Evolutionary conservation across 352 stramenopile genomes (phyloP).

Genomic region (Phytophthora aleatoria): DNA sequence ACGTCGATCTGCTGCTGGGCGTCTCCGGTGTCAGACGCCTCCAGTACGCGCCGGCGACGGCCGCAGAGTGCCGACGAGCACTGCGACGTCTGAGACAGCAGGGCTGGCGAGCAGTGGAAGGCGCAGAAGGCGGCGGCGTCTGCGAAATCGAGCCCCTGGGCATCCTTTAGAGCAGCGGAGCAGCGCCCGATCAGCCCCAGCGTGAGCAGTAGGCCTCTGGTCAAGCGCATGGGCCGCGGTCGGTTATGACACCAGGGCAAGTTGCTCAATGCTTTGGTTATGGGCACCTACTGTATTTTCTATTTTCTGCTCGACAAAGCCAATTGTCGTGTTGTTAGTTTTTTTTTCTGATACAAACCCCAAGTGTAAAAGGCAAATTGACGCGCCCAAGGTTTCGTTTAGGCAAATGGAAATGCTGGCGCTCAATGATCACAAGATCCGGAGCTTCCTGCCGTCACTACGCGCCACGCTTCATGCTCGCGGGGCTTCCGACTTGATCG

Average conservation of each 20-base stretch:
- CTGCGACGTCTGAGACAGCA: conserved; percentile 28
- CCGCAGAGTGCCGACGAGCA: conserved; percentile 29
- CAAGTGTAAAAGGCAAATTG: conserved; percentile 6
- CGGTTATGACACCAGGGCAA: conserved; percentile 6
- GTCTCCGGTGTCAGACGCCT: conserved; percentile 12
- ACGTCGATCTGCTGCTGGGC: conserved; percentile 34
- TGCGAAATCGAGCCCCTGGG: conserved; percentile 49
- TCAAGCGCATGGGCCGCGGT: conserved; percentile 17
- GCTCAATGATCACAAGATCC: not conserved
- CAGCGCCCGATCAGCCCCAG: conserved; percentile 15
- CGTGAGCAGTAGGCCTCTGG: conserved; percentile 15
- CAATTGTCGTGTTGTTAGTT: conserved; percentile 17
- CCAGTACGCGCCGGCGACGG: conserved; percentile 4
- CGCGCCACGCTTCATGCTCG: not conserved
- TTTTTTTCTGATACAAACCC: conserved; percentile 6
- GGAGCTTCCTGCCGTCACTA: conserved; percentile 15
- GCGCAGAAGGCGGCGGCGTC: conserved; percentile 52
- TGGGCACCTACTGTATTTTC: not conserved
- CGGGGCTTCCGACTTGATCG: not conserved
- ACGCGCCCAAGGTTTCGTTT: not conserved
- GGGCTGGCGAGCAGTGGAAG: conserved; percentile 56
- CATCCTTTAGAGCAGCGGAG: conserved; percentile 37
- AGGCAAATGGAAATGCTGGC: not conserved
- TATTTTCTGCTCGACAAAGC: conserved; percentile 32
- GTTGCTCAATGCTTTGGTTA: conserved; percentile 8